These are phyloP conservation scores for Pichia scutulata DNA, from an alignment of 805 yeast species.

Conservation along the genomic window DNA sequence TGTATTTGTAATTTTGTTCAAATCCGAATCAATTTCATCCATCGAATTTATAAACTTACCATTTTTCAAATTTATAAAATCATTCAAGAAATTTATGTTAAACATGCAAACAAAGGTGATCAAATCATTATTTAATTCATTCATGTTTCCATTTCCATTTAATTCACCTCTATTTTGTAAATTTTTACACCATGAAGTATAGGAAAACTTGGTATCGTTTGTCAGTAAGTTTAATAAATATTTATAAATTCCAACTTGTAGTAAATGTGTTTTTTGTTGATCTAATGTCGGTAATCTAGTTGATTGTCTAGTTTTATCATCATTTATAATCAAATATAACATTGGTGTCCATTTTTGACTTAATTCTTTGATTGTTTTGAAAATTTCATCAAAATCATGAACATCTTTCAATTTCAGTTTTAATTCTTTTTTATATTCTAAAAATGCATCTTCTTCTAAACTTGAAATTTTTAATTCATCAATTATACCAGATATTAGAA, in stretches of 20 bases:
- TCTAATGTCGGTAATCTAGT: conserved; percentile 33
- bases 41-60: conserved; percentile 32
- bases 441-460: conserved; percentile 12
- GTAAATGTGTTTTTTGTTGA: conserved; percentile 29
- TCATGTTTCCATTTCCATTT: conserved; percentile 33
- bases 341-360: conserved; percentile 23
- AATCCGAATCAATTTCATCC: background rate
- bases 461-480: conserved; percentile 37
- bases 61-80: conserved; percentile 35
- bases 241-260: conserved; percentile 58
- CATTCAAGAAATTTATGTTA: conserved; percentile 32
- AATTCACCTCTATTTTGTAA: conserved; percentile 36
- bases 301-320: conserved; percentile 53
- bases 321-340: conserved; percentile 35
- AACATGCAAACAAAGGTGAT: conserved; percentile 32
- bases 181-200: conserved; percentile 38
- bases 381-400: conserved; percentile 18
- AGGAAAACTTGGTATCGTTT: conserved; percentile 26
- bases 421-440: conserved; percentile 19
- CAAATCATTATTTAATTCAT: conserved; percentile 37
- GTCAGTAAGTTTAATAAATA: conserved; percentile 37
- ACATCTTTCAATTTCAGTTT: conserved; percentile 4
- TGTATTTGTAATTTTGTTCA: background rate
- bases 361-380: conserved; percentile 7
- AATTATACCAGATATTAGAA: conserved; percentile 56